Base-by-base conservation (phyloP, 495 filamentous ascomycete genomes). In the Aspergillus affinis region DNA sequence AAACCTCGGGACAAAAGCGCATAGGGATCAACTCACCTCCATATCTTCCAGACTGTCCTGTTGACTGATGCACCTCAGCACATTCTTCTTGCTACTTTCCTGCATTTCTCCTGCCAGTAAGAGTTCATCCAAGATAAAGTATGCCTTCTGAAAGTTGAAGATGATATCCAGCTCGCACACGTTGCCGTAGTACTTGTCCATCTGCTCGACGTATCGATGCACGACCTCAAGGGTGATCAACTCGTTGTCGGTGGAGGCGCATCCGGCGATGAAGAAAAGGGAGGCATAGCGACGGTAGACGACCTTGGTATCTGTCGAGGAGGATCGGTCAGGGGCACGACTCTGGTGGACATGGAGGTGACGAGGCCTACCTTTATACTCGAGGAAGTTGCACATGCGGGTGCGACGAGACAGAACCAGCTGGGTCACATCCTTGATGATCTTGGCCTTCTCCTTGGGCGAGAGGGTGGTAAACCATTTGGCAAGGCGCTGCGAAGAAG, bases 101-200 rank as follows among this genome's bases (percentile, higher is more conserved):
- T 99, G 95, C 80, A 99, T 88, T 74, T 99, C 94, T 44, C 94
- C 94, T 2, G 95, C 94, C 60, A 99, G 73, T 65, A 99, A 82
- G 51, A 99, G 83, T 81, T 99, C 94, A 69, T 99, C 94, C 21
- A 99, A 82, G 66, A 99, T 98, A 75, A 95, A 97, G 75, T 99
- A 99, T 56, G 95, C 94, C 79, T 98, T 98, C 72, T 97, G 94
- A 74, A 98, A 98, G 75, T 98, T 98, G 84, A 99, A 99, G 69
- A 98, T 97, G 70, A 98, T 94, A 69, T 98, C 94, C 64, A 98
- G 81, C 80, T 99, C 95, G 85, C 94, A 99, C 59, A 99, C 94
- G 76, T 99, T 99, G 73, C 94, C 94, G 72, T 99, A 99, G 82
- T 98, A 99, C 73, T 98, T 99, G 82, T 99, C 94, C 94, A 98